Base-by-base conservation (phyloP, 106 monocot genomes). In the Xerophyta viscosa region DNA sequence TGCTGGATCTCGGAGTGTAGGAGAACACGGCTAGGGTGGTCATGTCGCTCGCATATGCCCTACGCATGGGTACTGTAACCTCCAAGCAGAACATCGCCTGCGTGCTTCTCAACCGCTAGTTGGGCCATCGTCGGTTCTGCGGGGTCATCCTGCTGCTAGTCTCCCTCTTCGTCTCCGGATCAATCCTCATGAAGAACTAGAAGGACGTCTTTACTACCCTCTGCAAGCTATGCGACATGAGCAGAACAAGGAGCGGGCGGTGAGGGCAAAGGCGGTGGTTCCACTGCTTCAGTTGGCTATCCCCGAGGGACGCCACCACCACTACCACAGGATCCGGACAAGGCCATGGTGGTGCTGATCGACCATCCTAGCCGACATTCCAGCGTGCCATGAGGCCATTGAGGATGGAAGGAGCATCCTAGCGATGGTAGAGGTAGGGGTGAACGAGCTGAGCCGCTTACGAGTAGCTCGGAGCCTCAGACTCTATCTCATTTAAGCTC, bases 81-180 rank as follows among this genome's bases (percentile, higher is more conserved):
- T 69, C 88, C 20, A 88, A 79, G 64, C 69, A 88, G 79, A 88
- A 83, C 60, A 72, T 82, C 1, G 88, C 88, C 0, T 75, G 75
- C 49, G 75, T 78, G 20, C 65, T 88, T 44, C 68, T 88, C 14
- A 79, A 58, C 64, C 71, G 82, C 24, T 72, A 78, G 31, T 72
- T 78, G 72, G 62, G 46, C 45, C 8, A 71, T 48, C 5, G 75
- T 88, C 54, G 82, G 82, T 15, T 74, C 19, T 73, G 74, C 64
- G 86, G 91, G 13, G 86, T 81, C 18, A 71, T 86, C 29, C 86
- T 78, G 25, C 71, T 66, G 14, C 71, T 88, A 51, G 66, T 88
- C 8, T 60, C 71, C n/a, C 61, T 88, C 12, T 42, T 82, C 14
- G 41, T 66, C 21, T 23, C 58, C 15, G 88, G 88, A 0, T 60